A percentile compares a stretch with the other conserved stretches of the same genome.
Conservation (phyloP, 805 yeast genomes). For the Starmera quercuum region DNA sequence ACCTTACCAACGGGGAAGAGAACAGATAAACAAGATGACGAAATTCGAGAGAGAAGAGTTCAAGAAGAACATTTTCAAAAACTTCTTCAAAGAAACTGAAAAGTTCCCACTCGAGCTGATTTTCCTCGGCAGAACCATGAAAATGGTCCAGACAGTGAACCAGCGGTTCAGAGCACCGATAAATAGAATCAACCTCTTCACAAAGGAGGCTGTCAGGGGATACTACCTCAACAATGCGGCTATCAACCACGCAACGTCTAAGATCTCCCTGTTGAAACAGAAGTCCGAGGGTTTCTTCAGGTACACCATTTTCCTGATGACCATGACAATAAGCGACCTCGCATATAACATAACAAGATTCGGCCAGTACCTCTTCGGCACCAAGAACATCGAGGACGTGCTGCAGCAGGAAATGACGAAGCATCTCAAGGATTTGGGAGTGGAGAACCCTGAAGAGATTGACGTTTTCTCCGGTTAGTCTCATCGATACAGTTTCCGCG, state of each 20-base stretch:
- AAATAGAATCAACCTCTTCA: slow-evolving; percentile 60
- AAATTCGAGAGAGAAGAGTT: slow-evolving; percentile 35
- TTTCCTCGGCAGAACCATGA: slow-evolving; percentile 62
- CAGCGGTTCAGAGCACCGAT: slow-evolving; percentile 63
- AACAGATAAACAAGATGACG: slow-evolving; percentile 21
- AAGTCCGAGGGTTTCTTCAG: slow-evolving; percentile 7
- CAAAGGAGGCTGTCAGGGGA: slow-evolving; percentile 41
- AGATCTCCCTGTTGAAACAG: not conserved
- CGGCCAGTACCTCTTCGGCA: slow-evolving; percentile 12
- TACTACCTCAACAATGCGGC: slow-evolving; percentile 13
- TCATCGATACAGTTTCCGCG: not conserved
- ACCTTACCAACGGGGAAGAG: slow-evolving; percentile 28
- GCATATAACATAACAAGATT: slow-evolving; percentile 12
- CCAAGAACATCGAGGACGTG: slow-evolving; percentile 17
- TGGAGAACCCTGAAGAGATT: slow-evolving; percentile 16
- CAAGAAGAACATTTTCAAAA: slow-evolving; percentile 39
- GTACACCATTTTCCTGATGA: slow-evolving; percentile 12
- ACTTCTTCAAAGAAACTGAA: slow-evolving; percentile 52
- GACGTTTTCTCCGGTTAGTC: slow-evolving; percentile 13
- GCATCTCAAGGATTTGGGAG: slow-evolving; percentile 18
- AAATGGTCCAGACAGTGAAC: slow-evolving; percentile 68
- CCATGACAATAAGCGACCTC: slow-evolving; percentile 15
- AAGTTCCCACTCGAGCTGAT: slow-evolving; percentile 61
- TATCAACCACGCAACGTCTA: not conserved
- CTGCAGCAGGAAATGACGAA: slow-evolving; percentile 13